These are phyloP conservation scores for Aspergillus novofumigatus DNA, from an alignment of 2,329 filamentous ascomycete genomes.

Conservation along the genomic window DNA sequence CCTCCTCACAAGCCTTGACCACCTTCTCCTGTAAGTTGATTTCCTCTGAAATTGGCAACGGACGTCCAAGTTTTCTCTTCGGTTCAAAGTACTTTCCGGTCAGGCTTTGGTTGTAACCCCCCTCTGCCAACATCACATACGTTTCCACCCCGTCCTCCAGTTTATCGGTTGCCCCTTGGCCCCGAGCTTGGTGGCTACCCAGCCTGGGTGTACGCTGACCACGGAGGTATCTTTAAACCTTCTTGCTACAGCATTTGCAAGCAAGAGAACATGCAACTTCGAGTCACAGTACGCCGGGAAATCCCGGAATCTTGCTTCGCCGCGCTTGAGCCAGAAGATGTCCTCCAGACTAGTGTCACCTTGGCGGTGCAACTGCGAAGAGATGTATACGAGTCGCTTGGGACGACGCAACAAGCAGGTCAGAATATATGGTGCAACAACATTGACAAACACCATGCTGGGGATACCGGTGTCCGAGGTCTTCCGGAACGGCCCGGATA, in stretches of 20 bases:
- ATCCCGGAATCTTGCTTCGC: constrained; percentile 29
- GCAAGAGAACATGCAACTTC: constrained; percentile 54
- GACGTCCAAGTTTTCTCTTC: constrained; percentile 12
- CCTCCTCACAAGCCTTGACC: constrained; percentile 17
- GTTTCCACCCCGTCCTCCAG: constrained; percentile 46
- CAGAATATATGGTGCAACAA: constrained; percentile 53
- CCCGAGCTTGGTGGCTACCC: constrained; percentile 54
- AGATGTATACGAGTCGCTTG: constrained; percentile 51
- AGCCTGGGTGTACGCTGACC: constrained; percentile 49
- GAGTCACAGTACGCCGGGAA: constrained; percentile 48
- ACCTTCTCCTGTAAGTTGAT: constrained; percentile 17
- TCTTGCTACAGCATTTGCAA: constrained; percentile 51
- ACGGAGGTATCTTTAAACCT: constrained; percentile 43
- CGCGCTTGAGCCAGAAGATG: constrained; percentile 36
- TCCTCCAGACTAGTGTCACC: constrained; percentile 42
- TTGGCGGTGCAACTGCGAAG: constrained; percentile 46
- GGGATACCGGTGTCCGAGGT: constrained; percentile 43
- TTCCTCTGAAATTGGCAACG: constrained; percentile 9
- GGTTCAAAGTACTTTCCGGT: constrained; percentile 20
- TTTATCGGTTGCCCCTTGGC: constrained; percentile 42
- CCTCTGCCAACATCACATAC: constrained; percentile 45
- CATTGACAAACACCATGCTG: constrained; percentile 51
- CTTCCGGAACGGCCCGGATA: constrained; percentile 38
- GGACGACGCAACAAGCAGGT: constrained; percentile 47
- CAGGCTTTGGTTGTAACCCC: constrained; percentile 19